phyloP scores from a whole-genome alignment of 148 eudicot species.

The Rhododendron henanense region DNA sequence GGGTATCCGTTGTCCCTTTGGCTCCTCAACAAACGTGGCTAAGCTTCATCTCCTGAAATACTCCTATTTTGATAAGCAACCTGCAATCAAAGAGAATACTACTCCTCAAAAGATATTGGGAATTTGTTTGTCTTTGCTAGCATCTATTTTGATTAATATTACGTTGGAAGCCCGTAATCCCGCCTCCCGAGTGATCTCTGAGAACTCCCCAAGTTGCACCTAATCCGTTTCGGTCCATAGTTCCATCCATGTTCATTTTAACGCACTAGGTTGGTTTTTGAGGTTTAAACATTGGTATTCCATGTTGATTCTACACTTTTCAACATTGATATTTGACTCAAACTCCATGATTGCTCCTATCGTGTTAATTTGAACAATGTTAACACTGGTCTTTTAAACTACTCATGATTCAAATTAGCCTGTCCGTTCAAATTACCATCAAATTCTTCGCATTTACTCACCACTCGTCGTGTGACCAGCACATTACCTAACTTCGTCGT shows the following conservation, averaged over 20 bases:
- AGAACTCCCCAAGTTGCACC: no score
- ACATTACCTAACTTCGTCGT: neutral
- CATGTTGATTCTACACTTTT: neutral
- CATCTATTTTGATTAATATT: no score
- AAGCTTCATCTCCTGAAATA: neutral
- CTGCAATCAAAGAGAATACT: neutral
- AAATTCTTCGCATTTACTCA: neutral
- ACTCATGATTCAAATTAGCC: neutral
- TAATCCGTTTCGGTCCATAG: no score
- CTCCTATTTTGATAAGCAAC: neutral
- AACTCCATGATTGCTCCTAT: neutral
- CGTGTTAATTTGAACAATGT: neutral
- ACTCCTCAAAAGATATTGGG: neutral
- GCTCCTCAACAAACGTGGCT: neutral
- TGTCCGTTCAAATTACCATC: neutral
- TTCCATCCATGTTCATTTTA: no score
- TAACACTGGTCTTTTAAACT: no score
- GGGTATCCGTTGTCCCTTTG: no score
- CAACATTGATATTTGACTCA: neutral
- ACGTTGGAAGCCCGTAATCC: no score
- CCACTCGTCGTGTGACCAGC: no score
- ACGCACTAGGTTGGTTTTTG: no score
- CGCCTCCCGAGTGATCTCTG: no score
- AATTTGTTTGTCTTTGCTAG: no score
- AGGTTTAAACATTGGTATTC: no score